Percentiles rank a stretch among this genome's conserved stretches.
These are phyloP conservation scores for Plasmodium malariae DNA, from an alignment of 169 alveolate species.

Conservation along the genomic window DNA sequence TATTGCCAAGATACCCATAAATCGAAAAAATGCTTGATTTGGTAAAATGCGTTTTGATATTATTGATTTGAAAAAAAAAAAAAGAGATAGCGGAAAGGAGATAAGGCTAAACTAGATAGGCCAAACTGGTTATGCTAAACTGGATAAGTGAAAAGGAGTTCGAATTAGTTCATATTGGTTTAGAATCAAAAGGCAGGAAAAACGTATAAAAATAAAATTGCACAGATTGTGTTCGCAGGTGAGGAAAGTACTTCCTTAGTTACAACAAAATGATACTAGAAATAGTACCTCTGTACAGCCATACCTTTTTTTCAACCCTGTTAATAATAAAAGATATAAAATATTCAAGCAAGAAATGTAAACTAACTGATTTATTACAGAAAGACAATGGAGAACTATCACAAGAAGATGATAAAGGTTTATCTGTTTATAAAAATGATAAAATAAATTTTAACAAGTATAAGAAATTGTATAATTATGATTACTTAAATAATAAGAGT, in stretches of 20 bases:
- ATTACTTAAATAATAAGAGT: slow-evolving; percentile 62
- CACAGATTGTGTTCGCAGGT: too few species aligned
- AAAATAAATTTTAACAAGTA: not conserved
- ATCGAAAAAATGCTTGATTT: too few species aligned
- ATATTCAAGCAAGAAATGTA: not conserved
- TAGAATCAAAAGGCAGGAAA: not conserved
- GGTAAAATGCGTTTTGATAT: too few species aligned
- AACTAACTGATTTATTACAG: not conserved
- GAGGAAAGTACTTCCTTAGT: not conserved
- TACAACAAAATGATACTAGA: slow-evolving; percentile 58
- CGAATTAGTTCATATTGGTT: too few species aligned
- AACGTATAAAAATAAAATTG: not conserved
- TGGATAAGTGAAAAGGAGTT: too few species aligned
- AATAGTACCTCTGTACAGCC: slow-evolving; percentile 66
- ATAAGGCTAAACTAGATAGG: too few species aligned
- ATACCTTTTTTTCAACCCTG: slow-evolving; percentile 63
- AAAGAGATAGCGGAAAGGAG: too few species aligned
- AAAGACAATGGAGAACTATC: not conserved
- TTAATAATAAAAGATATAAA: slow-evolving; percentile 62
- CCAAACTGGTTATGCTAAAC: too few species aligned
- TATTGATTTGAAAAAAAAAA: too few species aligned
- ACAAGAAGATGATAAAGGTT: not conserved
- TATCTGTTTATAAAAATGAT: not conserved
- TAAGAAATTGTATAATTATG: slow-evolving; percentile 55
- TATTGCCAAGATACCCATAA: too few species aligned